These are phyloP conservation scores for Myxozyma lipomycoides DNA, from an alignment of 805 yeast species.

Conservation along the genomic window DNA sequence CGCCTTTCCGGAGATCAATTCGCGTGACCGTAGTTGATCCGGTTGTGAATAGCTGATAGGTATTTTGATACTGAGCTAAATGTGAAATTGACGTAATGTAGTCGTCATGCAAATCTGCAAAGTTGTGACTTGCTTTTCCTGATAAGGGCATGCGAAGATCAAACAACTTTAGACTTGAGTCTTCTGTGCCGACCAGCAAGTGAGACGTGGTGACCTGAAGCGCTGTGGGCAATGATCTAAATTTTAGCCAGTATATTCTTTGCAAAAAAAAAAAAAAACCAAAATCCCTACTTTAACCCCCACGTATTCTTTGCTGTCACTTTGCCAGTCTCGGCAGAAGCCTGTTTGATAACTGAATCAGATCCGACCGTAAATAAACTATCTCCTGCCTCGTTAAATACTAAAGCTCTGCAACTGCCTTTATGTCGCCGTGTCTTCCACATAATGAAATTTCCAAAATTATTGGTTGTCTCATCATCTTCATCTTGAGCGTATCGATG, in stretches of 20 bases:
- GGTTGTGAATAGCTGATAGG: constrained; percentile 70
- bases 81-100: constrained; percentile 64
- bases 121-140: constrained; percentile 48
- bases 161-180: constrained; percentile 60
- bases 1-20: constrained; percentile 72
- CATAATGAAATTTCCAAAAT: constrained; percentile 31
- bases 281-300: constrained; percentile 13
- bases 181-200: constrained; percentile 54
- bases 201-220: constrained; percentile 36
- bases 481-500: constrained; percentile 22
- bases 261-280: not conserved
- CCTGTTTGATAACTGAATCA: constrained; percentile 74
- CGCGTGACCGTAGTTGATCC: constrained; percentile 81
- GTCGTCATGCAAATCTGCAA: constrained; percentile 63
- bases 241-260: not conserved
- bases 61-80: constrained; percentile 59
- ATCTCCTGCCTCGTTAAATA: constrained; percentile 59
- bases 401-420: constrained; percentile 73
- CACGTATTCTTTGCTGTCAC: constrained; percentile 54
- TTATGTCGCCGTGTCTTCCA: constrained; percentile 94
- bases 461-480: constrained; percentile 1
- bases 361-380: constrained; percentile 71
- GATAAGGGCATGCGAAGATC: constrained; percentile 46
- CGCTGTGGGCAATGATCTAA: constrained; percentile 30
- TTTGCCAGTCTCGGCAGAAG: constrained; percentile 66